Conservation (phyloP, 352 stramenopile genomes). For the Globisporangium uncinulatum region DNA sequence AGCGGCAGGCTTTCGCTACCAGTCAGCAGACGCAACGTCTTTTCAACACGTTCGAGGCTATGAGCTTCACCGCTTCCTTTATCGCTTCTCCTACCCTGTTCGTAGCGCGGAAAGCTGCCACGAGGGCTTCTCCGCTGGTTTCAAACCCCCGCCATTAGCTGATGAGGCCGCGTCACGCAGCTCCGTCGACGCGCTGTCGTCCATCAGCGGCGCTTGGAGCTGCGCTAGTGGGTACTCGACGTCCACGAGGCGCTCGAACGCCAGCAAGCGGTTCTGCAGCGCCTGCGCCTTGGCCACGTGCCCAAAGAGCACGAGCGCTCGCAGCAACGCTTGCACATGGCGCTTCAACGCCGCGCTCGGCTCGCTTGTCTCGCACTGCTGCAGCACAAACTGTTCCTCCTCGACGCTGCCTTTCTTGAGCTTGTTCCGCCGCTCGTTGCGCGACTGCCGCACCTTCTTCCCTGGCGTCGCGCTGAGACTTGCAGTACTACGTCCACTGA, state of each 20-base stretch:
- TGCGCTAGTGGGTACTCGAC: conserved; percentile 18
- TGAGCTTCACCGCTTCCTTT: conserved; percentile 25
- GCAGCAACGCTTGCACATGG: conserved; percentile 34
- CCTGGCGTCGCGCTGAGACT: conserved; percentile 11
- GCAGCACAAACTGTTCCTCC: conserved; percentile 53
- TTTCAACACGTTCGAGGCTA: conserved; percentile 44
- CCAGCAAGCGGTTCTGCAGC: conserved; percentile 34
- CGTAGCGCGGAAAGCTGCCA: conserved; percentile 10
- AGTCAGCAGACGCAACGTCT: conserved; percentile 48
- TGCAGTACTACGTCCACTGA: conserved; percentile 8
- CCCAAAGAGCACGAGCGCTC: conserved; percentile 52
- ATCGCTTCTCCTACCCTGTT: background rate
- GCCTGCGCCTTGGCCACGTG: conserved; percentile 28
- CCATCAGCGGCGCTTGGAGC: background rate
- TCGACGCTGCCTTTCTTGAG: conserved; percentile 69
- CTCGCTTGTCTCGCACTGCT: conserved; percentile 34
- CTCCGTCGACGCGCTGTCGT: background rate
- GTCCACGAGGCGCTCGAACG: conserved; percentile 30
- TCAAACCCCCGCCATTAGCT: background rate
- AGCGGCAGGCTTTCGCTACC: conserved; percentile 58
- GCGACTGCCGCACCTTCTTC: conserved; percentile 40
- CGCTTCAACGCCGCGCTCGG: conserved; percentile 29
- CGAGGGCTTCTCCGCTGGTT: background rate
- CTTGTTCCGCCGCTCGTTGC: conserved; percentile 47
- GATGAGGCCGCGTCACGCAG: background rate